These are phyloP conservation scores for Penicillium parvum DNA, from an alignment of 495 filamentous ascomycete species.

Conservation along the genomic window DNA sequence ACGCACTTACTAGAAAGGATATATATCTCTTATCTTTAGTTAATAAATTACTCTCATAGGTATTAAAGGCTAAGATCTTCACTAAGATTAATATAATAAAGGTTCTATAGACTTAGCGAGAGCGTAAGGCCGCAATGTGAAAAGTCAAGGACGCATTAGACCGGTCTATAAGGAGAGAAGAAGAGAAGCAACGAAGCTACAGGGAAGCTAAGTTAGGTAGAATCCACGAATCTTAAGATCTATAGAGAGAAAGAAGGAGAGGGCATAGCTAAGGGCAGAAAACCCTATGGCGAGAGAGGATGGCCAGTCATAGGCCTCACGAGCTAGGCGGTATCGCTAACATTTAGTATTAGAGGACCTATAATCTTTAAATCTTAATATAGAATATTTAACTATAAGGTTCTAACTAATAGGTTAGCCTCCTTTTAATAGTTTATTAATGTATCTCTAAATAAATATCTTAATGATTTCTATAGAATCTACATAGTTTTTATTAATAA, in stretches of 20 bases:
- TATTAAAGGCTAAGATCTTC: conserved; percentile 31
- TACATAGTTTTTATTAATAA: background rate
- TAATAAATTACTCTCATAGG: conserved; percentile 30
- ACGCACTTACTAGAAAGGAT: conserved; percentile 40
- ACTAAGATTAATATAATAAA: conserved; percentile 44
- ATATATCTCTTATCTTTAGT: conserved; percentile 43
- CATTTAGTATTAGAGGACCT: background rate
- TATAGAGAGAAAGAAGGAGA: too few species aligned
- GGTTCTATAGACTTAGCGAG: too few species aligned
- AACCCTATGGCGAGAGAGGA: too few species aligned
- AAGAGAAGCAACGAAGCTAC: too few species aligned
- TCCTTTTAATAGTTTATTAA: conserved; percentile 8
- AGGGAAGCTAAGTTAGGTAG: too few species aligned
- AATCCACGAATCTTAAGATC: too few species aligned
- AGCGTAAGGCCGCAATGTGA: too few species aligned
- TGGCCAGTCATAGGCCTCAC: too few species aligned
- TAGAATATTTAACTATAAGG: conserved; percentile 2
- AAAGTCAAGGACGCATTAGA: too few species aligned
- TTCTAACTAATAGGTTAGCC: background rate
- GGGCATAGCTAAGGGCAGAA: too few species aligned
- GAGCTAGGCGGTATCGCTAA: conserved; percentile 28
- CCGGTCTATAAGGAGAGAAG: too few species aligned
- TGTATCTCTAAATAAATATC: background rate
- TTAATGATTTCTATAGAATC: background rate
- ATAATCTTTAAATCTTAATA: background rate